These are phyloP conservation scores for Fusarium incarnatum DNA, from an alignment of 2,329 filamentous ascomycete genomes.

Conservation along the genomic window DNA sequence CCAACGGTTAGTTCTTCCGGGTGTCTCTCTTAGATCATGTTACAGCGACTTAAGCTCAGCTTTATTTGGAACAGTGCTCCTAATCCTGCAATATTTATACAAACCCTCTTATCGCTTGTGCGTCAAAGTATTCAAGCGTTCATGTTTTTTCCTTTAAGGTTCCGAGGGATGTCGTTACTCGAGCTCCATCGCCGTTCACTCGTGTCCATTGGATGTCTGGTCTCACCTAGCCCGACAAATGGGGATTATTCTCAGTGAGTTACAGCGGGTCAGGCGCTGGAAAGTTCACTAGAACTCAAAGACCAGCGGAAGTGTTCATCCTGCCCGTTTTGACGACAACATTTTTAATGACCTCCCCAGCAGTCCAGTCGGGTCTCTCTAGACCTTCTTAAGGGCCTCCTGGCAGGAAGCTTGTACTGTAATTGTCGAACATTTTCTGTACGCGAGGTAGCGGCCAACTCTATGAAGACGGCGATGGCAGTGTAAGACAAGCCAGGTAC, in stretches of 20 bases:
- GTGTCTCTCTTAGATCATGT: neutral
- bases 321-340: neutral
- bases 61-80: neutral
- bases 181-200: neutral
- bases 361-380: neutral
- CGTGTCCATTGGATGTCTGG: too few relatives aligned
- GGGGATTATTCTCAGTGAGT: neutral
- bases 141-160: neutral
- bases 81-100: neutral
- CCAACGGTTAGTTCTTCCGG: too few relatives aligned
- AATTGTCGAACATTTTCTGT: neutral
- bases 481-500: neutral
- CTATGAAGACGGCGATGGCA: too few relatives aligned
- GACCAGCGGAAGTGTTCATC: neutral
- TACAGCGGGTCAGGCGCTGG: neutral
- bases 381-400: too few relatives aligned
- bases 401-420: too few relatives aligned
- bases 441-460: neutral
- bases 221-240: too few relatives aligned
- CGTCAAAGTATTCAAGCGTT: too few relatives aligned
- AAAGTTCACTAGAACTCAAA: neutral
- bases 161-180: neutral
- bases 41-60: neutral
- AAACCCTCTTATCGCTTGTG: neutral
- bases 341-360: neutral